Evolutionary conservation across 1,139 yeast species (phyloP).

Genomic region (Lodderomyces elongisporus): DNA sequence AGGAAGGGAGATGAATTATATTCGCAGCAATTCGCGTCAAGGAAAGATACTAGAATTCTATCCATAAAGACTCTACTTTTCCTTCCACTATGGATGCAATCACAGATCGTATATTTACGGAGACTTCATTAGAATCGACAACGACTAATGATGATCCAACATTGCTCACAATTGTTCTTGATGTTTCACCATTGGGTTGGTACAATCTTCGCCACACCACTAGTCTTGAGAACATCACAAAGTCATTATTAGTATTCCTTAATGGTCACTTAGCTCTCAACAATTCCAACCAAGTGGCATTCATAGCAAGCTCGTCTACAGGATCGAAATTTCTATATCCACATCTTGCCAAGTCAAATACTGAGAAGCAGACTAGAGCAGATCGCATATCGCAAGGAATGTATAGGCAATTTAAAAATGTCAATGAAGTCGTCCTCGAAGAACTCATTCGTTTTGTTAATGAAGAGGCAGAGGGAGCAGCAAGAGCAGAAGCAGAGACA

Average conservation of each 20-base stretch:
- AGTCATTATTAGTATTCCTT: slow-evolving; percentile 62
- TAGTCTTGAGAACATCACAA: slow-evolving; percentile 50
- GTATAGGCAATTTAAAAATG: slow-evolving; percentile 81
- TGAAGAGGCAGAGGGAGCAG: slow-evolving; percentile 21
- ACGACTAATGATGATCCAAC: slow-evolving; percentile 64
- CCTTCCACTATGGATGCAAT: slow-evolving; percentile 80
- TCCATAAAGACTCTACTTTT: too few species aligned
- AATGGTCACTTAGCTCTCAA: slow-evolving; percentile 86
- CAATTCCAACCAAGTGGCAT: slow-evolving; percentile 79
- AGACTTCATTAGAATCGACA: slow-evolving; percentile 28
- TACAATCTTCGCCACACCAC: slow-evolving; percentile 42
- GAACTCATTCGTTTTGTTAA: slow-evolving; percentile 50
- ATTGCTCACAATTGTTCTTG: slow-evolving; percentile 71
- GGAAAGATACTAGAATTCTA: too few species aligned
- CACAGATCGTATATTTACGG: slow-evolving; percentile 60
- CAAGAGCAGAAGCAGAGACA: too few species aligned
- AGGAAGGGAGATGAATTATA: too few species aligned
- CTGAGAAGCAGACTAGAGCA: slow-evolving; percentile 18
- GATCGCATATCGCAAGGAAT: slow-evolving; percentile 32
- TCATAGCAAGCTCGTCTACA: slow-evolving; percentile 69
- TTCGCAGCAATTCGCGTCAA: too few species aligned
- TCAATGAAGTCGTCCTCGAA: slow-evolving; percentile 72
- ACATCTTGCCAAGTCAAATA: slow-evolving; percentile 20
- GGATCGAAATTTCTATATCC: slow-evolving; percentile 79
- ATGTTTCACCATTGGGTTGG: slow-evolving; percentile 79